Evolutionary conservation across 495 filamentous ascomycete species (phyloP), one percentile per base, ranked within the genome.

Genomic region (Hypoxylon perforatum): DNA sequence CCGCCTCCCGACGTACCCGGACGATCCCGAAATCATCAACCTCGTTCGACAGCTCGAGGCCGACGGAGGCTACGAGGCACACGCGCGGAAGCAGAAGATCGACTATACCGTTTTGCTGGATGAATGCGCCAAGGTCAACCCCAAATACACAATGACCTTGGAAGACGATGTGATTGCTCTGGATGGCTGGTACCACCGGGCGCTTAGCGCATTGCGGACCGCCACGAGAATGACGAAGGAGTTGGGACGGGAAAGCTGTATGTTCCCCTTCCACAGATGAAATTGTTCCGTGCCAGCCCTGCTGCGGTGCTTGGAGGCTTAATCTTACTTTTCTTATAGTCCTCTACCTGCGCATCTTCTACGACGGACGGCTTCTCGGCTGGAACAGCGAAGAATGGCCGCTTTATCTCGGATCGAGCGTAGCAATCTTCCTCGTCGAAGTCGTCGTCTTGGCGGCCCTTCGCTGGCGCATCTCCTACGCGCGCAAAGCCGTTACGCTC

Each of bases 341-440:
- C 15, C 70, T 87, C 3, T 86, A 86, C 56, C 73, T 87, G 30
- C 81, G 85, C 7, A 67, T 87, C 11, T 87, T 87, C 72, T 86
- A 84, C 61, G 84, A 82, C 14, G 84, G 85, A 62, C 74, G 81
- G 53, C 80, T 82, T 33, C 75, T 84, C 8, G 84, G 84, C 10
- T 87, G 84, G 84, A 86, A 86, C 57, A 77, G 69, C 17, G 84
- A 86, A 57, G 72, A 84, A 53, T 85, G 82, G 82, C 74, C 61
- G 14, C 23, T 64, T 8, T 84, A 85, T 48, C 57, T 81, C 8
- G 56, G 62, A 9, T 79, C 70, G 47, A 79, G 77, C 22, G 30
- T 81, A 5, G 51, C 70, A 10, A 51, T 74, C 12, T 49, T 73
- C 17, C 35, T 62, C 23, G 8, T 33, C 42, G 55, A 65, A 19